Base-by-base conservation (phyloP, 179 eudicot genomes). In the Carnegiea gigantea region DNA sequence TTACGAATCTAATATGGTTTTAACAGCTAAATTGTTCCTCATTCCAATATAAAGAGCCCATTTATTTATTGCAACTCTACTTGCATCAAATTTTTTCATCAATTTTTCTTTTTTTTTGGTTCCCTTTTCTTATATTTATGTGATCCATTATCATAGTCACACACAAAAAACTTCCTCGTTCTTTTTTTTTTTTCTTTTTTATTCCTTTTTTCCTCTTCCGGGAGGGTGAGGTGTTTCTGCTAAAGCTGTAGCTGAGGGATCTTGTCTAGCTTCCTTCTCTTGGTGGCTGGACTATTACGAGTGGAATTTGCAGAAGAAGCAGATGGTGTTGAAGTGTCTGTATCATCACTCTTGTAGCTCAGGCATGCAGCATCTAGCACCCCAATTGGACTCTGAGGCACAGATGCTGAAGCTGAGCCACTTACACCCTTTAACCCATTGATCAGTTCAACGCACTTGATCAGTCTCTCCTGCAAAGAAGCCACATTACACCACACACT, bases 351-450 rank as follows among this genome's bases (percentile, higher is more conserved):
- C 80, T 83, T 87, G 79, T 85, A 91, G 84, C 92, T 90, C 73
- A 70, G 73, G n/a, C 84, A 91, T 80, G 77, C 82, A 51, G 85
- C 93, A 84, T 92, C 98, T 77, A 93, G 83, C 82, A 91, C 98
- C 77, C 94, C 94, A 76, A 84, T 90, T 71, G 98, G 98, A 83
- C 98, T 93, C 51, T 82, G 92, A 36, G 95, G 90, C 81, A 86
- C 83, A 24, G 82, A 85, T 68, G 85, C 81, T 79, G 81, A 53
- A 36, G 78, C 60, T 75, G 83, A 59, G 51, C 77, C 86, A 81
- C 28, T 76, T 54, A 17, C 23, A 78, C 79, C 82, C 83, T 84
- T 21, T 67, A 73, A 75, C 70, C 80, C 86, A 17, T 90, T 84
- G 75, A 95, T 85, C 84, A 86, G 76, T 80, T 91, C 89, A 21